Evolutionary conservation across 2,329 filamentous ascomycete species (phyloP).

Genomic region (Colletotrichum camelliae): DNA sequence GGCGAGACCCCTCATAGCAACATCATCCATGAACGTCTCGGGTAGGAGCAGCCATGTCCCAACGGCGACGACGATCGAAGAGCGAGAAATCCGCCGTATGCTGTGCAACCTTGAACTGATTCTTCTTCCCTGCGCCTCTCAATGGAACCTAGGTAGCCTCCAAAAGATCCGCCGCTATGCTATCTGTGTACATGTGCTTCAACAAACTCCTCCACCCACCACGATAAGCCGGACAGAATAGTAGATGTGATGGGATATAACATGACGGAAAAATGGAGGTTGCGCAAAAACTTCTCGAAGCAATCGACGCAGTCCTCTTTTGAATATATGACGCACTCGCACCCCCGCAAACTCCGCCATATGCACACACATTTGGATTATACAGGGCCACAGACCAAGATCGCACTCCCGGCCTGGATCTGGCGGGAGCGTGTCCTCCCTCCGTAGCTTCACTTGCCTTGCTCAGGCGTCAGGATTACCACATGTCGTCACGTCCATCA

Average conservation of each 20-base stretch:
- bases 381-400: neutral
- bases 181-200: constrained; percentile 17
- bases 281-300: neutral
- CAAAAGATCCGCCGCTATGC: constrained; percentile 18
- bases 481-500: constrained; percentile 47
- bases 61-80: neutral
- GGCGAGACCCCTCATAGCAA: neutral
- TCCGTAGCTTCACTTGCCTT: neutral
- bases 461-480: constrained; percentile 35
- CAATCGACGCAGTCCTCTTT: neutral
- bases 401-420: neutral
- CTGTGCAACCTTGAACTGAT: neutral
- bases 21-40: neutral
- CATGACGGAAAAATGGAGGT: neutral
- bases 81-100: constrained; percentile 1
- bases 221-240: neutral
- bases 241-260: neutral
- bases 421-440: neutral
- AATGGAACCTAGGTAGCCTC: constrained; percentile 10
- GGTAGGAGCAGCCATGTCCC: neutral
- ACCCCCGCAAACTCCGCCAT: constrained; percentile 16
- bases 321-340: constrained; percentile 16
- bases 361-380: constrained; percentile 18
- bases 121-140: neutral
- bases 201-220: constrained; percentile 2